phyloP scores from a whole-genome alignment of 2,329 filamentous ascomycete species.

The Zymoseptoria ardabiliae region DNA sequence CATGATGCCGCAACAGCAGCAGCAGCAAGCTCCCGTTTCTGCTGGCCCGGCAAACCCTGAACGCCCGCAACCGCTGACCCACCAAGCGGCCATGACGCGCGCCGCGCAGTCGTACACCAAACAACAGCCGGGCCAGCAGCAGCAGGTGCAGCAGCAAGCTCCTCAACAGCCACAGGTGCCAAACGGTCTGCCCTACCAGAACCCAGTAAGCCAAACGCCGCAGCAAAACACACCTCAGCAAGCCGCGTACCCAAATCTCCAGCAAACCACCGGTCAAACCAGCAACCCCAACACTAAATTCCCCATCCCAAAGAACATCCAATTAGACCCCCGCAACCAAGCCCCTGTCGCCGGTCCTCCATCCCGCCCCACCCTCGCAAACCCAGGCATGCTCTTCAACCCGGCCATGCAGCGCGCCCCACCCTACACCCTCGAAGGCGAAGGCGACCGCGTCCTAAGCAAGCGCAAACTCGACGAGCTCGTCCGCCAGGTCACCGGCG shows the following conservation, averaged over 20 bases:
- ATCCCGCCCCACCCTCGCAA: constrained; percentile 77
- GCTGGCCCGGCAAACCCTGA: constrained; percentile 16
- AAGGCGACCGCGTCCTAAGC: constrained; percentile 86
- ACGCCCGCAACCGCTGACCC: constrained; percentile 32
- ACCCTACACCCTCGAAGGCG: constrained; percentile 78
- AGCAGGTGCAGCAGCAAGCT: constrained; percentile 10
- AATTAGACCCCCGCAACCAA: constrained; percentile 63
- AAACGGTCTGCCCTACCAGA: constrained; percentile 20
- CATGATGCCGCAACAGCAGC: constrained; percentile 14
- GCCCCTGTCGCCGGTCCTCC: constrained; percentile 66
- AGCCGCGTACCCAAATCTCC: constrained; percentile 18
- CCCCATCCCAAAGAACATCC: constrained; percentile 75
- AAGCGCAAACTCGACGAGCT: constrained; percentile 97
- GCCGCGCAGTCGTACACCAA: constrained; percentile 22
- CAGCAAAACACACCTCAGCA: constrained; percentile 19
- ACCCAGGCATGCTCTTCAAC: constrained; percentile 77
- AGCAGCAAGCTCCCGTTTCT: constrained; percentile 14
- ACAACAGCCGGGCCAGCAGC: constrained; percentile 14
- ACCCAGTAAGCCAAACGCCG: constrained; percentile 10
- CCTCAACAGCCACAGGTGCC: constrained; percentile 17
- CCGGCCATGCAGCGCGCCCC: constrained; percentile 77
- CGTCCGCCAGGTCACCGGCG: constrained; percentile 85
- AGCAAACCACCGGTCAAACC: constrained; percentile 17
- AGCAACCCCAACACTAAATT: constrained; percentile 54
- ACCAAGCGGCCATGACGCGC: constrained; percentile 38